Conservation (phyloP, 2,329 filamentous ascomycete species). For the Aspergillus novoparasiticus region DNA sequence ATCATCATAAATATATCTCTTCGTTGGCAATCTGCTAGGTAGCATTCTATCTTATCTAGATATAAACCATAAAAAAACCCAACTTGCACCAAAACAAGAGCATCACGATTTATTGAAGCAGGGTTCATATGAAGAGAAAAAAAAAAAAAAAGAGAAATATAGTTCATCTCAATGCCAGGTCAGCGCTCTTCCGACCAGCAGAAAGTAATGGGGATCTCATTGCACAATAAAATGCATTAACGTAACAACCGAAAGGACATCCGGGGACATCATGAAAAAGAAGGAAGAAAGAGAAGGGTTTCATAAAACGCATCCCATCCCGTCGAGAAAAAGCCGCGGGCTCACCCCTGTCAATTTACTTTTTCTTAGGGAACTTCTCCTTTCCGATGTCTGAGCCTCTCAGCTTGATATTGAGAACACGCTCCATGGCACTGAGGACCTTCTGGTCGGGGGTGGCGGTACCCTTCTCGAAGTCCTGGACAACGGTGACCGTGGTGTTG, state of each 20-base stretch:
- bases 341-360: slow-evolving; percentile 44
- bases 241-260: slow-evolving; percentile 23
- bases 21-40: slow-evolving; percentile 3
- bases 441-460: slow-evolving; percentile 80
- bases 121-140: slow-evolving; percentile 7
- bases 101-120: slow-evolving; percentile 5
- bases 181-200: slow-evolving; percentile 38
- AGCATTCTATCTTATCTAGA: slow-evolving; percentile 6
- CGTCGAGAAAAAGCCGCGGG: slow-evolving; percentile 26
- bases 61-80: slow-evolving; percentile 1
- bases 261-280: slow-evolving; percentile 28
- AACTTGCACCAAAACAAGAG: neutral
- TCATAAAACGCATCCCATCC: slow-evolving; percentile 16
- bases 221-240: slow-evolving; percentile 16
- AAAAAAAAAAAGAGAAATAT: neutral
- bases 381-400: slow-evolving; percentile 82
- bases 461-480: slow-evolving; percentile 85
- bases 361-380: slow-evolving; percentile 80
- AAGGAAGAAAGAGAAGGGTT: slow-evolving; percentile 17
- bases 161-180: slow-evolving; percentile 27
- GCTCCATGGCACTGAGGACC: slow-evolving; percentile 75
- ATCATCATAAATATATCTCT: slow-evolving; percentile 7
- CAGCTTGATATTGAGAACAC: slow-evolving; percentile 83
- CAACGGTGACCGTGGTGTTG: slow-evolving; percentile 78
- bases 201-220: slow-evolving; percentile 25